phyloP scores from a whole-genome alignment of 495 filamentous ascomycete genomes.

The Melanomma pulvis-pyrius region DNA sequence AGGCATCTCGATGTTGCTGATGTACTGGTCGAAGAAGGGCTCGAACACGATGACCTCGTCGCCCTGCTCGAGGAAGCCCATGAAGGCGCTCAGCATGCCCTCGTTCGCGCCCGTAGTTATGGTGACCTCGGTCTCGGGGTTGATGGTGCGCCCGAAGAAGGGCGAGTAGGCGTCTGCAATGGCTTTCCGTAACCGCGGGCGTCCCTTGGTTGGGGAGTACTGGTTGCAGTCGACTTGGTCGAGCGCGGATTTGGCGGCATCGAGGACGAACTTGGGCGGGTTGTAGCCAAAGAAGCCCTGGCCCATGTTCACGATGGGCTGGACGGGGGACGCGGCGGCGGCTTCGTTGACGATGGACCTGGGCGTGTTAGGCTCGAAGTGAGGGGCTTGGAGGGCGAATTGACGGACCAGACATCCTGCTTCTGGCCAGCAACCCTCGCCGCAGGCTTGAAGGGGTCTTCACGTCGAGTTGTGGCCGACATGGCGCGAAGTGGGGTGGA shows the following conservation, averaged over 20 bases:
- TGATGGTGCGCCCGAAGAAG: slow-evolving; percentile 74
- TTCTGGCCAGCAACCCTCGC: slow-evolving; percentile 74
- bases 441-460: slow-evolving; percentile 66
- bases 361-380: neutral
- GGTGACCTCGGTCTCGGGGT: slow-evolving; percentile 89
- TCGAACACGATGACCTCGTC: slow-evolving; percentile 99
- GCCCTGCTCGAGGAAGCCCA: slow-evolving; percentile 91
- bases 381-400: neutral
- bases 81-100: slow-evolving; percentile 95
- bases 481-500: slow-evolving; percentile 30
- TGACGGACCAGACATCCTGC: slow-evolving; percentile 88
- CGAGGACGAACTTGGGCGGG: slow-evolving; percentile 84
- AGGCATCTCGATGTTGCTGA: slow-evolving; percentile 96
- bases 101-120: slow-evolving; percentile 98
- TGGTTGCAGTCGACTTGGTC: slow-evolving; percentile 98
- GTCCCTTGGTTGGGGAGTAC: slow-evolving; percentile 93
- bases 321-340: slow-evolving; percentile 76
- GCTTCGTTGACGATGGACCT: slow-evolving; percentile 98
- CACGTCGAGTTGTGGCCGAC: slow-evolving; percentile 32
- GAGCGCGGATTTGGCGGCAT: slow-evolving; percentile 86
- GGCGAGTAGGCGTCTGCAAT: slow-evolving; percentile 88
- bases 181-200: slow-evolving; percentile 86
- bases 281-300: slow-evolving; percentile 99
- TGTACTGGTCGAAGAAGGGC: slow-evolving; percentile 97
- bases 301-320: slow-evolving; percentile 94